Evolutionary conservation across 1,284 basidiomycete species (phyloP).

Genomic region (Kalmanozyma brasiliensis): DNA sequence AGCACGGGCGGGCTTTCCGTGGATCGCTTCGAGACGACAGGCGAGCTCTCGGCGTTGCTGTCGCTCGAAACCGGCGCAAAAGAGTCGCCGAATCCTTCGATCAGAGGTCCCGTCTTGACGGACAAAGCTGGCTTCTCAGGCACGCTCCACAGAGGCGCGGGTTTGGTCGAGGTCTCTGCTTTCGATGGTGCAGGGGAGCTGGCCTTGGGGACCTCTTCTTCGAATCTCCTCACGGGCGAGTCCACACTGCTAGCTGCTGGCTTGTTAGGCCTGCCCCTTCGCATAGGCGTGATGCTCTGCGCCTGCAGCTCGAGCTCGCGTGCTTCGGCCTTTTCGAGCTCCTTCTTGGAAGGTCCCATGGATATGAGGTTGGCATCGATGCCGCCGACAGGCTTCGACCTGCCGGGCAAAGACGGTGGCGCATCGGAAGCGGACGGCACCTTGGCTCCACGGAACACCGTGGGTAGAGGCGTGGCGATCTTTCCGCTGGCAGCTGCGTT

Average conservation of each 20-base stretch:
- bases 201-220: slow-evolving; percentile 12
- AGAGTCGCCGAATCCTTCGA: slow-evolving; percentile 45
- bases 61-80: slow-evolving; percentile 19
- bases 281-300: slow-evolving; percentile 68
- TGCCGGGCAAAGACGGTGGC: neutral
- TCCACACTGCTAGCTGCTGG: slow-evolving; percentile 15
- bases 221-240: slow-evolving; percentile 12
- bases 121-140: slow-evolving; percentile 15
- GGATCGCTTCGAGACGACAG: slow-evolving; percentile 26
- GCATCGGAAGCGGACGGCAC: neutral
- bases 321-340: slow-evolving; percentile 47
- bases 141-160: slow-evolving; percentile 15
- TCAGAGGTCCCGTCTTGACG: slow-evolving; percentile 28
- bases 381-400: slow-evolving; percentile 15
- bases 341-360: slow-evolving; percentile 41
- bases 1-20: slow-evolving; percentile 17
- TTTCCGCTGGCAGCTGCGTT: slow-evolving; percentile 40
- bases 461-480: slow-evolving; percentile 37
- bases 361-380: slow-evolving; percentile 47
- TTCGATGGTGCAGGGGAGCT: slow-evolving; percentile 6
- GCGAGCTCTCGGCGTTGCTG: slow-evolving; percentile 8
- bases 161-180: slow-evolving; percentile 7
- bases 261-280: slow-evolving; percentile 67
- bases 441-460: slow-evolving; percentile 21
- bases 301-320: slow-evolving; percentile 46